These are phyloP conservation scores for Venturia oleaginea DNA, from an alignment of 2,329 filamentous ascomycete species.

Conservation along the genomic window DNA sequence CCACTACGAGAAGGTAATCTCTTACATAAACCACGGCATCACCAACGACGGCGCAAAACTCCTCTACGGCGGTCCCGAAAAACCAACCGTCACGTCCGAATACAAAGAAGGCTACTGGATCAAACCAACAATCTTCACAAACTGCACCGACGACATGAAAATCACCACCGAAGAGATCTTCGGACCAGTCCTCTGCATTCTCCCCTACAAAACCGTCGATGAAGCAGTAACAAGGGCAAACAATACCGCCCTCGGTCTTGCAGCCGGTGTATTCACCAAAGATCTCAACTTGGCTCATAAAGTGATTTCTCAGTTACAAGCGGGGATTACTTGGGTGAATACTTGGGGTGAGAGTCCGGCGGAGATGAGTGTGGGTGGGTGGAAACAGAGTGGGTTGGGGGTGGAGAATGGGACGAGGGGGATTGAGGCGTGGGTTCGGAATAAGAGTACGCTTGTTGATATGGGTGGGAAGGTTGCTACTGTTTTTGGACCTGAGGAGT, in stretches of 20 bases:
- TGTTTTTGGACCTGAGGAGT: slow-evolving; percentile 46
- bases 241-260: slow-evolving; percentile 66
- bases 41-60: slow-evolving; percentile 64
- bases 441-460: slow-evolving; percentile 82
- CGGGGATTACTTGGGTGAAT: slow-evolving; percentile 87
- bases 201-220: slow-evolving; percentile 62
- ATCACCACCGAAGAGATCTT: slow-evolving; percentile 81
- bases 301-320: slow-evolving; percentile 62
- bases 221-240: slow-evolving; percentile 68
- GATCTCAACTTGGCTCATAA: slow-evolving; percentile 66
- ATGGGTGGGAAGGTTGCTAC: slow-evolving; percentile 62
- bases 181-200: slow-evolving; percentile 74
- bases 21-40: slow-evolving; percentile 68
- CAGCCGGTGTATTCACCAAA: slow-evolving; percentile 73
- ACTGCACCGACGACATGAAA: slow-evolving; percentile 75
- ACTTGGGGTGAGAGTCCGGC: slow-evolving; percentile 89
- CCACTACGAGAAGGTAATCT: slow-evolving; percentile 69
- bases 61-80: slow-evolving; percentile 60
- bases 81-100: slow-evolving; percentile 39
- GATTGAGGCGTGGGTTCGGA: slow-evolving; percentile 72
- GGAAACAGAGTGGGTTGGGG: slow-evolving; percentile 83
- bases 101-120: slow-evolving; percentile 68
- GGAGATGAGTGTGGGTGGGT: slow-evolving; percentile 86
- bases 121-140: slow-evolving; percentile 72
- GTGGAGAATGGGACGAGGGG: slow-evolving; percentile 78